Evolutionary conservation across 352 stramenopile species (phyloP).

Genomic region (Pythium monospermum): DNA sequence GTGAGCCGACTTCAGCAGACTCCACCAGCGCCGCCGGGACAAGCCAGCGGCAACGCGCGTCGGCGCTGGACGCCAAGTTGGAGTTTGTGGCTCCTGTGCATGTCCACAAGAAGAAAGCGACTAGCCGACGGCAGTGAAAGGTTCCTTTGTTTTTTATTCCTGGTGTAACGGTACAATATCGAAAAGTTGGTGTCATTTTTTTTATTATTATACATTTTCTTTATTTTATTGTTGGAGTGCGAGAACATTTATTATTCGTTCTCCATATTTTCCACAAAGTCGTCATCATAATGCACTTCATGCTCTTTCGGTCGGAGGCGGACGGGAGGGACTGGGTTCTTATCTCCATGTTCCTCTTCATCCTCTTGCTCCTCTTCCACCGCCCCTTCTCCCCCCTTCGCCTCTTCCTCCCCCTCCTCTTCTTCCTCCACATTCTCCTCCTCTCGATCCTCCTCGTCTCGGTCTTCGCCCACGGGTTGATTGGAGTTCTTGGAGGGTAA

Average conservation of each 20-base stretch:
- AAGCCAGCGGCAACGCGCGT: constrained; percentile 11
- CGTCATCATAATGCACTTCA: too few species aligned
- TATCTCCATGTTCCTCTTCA: neutral
- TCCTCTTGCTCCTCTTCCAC: neutral
- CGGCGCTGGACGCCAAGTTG: constrained; percentile 28
- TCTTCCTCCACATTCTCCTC: neutral
- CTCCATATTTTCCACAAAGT: too few species aligned
- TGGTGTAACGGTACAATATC: too few species aligned
- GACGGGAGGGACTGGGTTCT: neutral
- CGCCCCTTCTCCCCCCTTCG: neutral
- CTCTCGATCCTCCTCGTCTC: neutral
- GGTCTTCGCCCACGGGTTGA: neutral
- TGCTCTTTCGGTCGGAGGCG: too few species aligned
- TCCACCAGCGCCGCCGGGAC: neutral
- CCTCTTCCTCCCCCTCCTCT: neutral
- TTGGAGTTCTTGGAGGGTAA: neutral
- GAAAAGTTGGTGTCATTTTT: too few species aligned
- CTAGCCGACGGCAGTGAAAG: too few species aligned
- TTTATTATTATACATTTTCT: too few species aligned
- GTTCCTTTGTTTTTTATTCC: too few species aligned
- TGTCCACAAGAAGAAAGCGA: neutral
- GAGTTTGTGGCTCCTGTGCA: constrained; percentile 56
- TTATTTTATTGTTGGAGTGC: too few species aligned
- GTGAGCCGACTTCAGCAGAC: neutral
- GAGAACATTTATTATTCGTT: too few species aligned